phyloP scores from a whole-genome alignment of 495 filamentous ascomycete species.

The Trichocladium uniseriatum region DNA sequence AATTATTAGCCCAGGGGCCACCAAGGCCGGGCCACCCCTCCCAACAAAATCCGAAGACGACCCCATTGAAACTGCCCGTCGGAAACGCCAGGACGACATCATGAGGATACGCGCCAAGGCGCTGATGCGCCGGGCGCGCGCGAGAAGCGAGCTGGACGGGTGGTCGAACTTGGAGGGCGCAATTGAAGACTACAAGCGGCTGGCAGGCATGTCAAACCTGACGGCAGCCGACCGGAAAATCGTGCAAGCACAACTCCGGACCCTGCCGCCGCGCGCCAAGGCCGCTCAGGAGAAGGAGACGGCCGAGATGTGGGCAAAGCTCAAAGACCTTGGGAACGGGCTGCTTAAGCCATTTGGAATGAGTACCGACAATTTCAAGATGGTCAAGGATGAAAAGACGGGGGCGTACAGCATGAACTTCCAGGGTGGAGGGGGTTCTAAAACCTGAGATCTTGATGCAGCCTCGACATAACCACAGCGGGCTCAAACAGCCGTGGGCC shows the following conservation, averaged over 20 bases:
- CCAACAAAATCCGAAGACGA: slow-evolving; percentile 29
- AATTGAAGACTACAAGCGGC: slow-evolving; percentile 60
- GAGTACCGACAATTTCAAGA: slow-evolving; percentile 86
- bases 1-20: slow-evolving; percentile 43
- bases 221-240: slow-evolving; percentile 53
- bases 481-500: too few relatives aligned
- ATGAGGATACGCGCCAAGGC: slow-evolving; percentile 75
- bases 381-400: slow-evolving; percentile 79
- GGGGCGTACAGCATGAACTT: slow-evolving; percentile 94
- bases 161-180: slow-evolving; percentile 81
- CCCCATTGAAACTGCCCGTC: slow-evolving; percentile 16
- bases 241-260: slow-evolving; percentile 53
- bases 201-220: slow-evolving; percentile 49
- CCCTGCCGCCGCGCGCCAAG: slow-evolving; percentile 57
- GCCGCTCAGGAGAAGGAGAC: slow-evolving; percentile 76
- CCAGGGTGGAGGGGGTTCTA: slow-evolving; percentile 32
- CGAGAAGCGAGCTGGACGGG: slow-evolving; percentile 55
- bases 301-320: slow-evolving; percentile 91
- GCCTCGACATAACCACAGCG: too few relatives aligned
- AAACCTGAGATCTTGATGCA: not conserved
- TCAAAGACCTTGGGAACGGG: slow-evolving; percentile 89
- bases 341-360: slow-evolving; percentile 88
- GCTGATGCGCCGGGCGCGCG: slow-evolving; percentile 74
- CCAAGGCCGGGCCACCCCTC: slow-evolving; percentile 35
- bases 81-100: slow-evolving; percentile 49